Percentiles rank a stretch among this genome's conserved stretches.
phyloP scores from a whole-genome alignment of 2,329 filamentous ascomycete genomes.

The Monosporascus sp. region DNA sequence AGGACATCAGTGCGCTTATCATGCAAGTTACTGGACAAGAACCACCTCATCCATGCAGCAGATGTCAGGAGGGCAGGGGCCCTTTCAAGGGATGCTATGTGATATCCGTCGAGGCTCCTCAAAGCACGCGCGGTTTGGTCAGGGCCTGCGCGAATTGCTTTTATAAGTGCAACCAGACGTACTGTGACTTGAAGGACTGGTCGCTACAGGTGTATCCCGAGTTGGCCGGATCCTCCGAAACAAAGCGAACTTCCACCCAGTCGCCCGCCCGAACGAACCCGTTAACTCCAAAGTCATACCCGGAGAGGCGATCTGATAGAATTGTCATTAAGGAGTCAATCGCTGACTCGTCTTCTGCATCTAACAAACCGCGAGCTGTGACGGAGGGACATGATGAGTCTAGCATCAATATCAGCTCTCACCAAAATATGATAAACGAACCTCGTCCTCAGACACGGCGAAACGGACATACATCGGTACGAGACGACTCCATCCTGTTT shows the following conservation, averaged over 20 bases:
- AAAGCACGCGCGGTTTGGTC: slow-evolving; percentile 5
- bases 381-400: too few relatives aligned
- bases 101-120: slow-evolving; percentile 7
- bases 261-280: not conserved
- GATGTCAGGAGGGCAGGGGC: slow-evolving; percentile 8
- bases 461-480: slow-evolving; percentile 8
- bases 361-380: not conserved
- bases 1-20: slow-evolving; percentile 14
- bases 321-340: slow-evolving; percentile 2
- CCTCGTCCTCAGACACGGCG: not conserved
- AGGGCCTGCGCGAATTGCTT: slow-evolving; percentile 15
- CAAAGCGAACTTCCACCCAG: not conserved
- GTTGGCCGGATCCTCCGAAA: not conserved
- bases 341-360: not conserved
- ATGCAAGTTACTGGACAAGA: slow-evolving; percentile 11
- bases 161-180: slow-evolving; percentile 9
- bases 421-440: slow-evolving; percentile 7
- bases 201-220: slow-evolving; percentile 5
- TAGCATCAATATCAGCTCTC: not conserved
- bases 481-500: not conserved
- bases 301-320: slow-evolving; percentile 5
- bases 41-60: slow-evolving; percentile 3
- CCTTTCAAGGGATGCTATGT: slow-evolving; percentile 13
- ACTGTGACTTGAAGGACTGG: slow-evolving; percentile 8
- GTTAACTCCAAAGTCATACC: not conserved